Evolutionary conservation across 257 asterid species (phyloP).

Genomic region (Marsdenia floribunda): DNA sequence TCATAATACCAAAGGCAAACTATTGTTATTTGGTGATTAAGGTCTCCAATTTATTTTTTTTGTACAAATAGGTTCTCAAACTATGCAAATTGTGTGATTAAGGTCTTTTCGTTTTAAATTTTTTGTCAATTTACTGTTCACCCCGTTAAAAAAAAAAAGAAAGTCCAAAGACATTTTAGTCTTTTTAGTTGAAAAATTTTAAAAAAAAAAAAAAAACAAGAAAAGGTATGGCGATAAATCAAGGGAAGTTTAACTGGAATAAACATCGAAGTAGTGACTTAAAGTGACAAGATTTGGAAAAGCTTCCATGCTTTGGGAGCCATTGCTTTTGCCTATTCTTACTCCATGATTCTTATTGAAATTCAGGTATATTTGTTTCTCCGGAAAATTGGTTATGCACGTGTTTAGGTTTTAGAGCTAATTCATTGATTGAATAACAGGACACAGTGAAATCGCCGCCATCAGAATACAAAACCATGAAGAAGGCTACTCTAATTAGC

Average conservation of each 20-base stretch:
- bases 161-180: too few relatives aligned
- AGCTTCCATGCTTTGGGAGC: conserved; percentile 80
- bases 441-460: conserved; percentile 82
- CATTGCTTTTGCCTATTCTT: conserved; percentile 84
- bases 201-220: too few relatives aligned
- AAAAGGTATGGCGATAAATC: too few relatives aligned
- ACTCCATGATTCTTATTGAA: conserved; percentile 72
- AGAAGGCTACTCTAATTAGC: conserved; percentile 62
- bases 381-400: not conserved
- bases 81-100: too few relatives aligned
- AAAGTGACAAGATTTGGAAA: conserved; percentile 65
- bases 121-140: too few relatives aligned
- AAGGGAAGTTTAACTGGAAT: conserved; percentile 72
- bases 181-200: too few relatives aligned
- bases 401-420: not conserved
- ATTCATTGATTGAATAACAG: conserved; percentile 23
- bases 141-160: too few relatives aligned
- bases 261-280: conserved; percentile 56
- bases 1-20: too few relatives aligned
- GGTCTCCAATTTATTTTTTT: too few relatives aligned
- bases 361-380: conserved; percentile 41
- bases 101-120: too few relatives aligned
- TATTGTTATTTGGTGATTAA: too few relatives aligned
- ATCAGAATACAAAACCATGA: conserved; percentile 71
- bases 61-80: too few relatives aligned